phyloP scores from a whole-genome alignment of 2,329 filamentous ascomycete species.

The Botryosphaeria agaves region DNA sequence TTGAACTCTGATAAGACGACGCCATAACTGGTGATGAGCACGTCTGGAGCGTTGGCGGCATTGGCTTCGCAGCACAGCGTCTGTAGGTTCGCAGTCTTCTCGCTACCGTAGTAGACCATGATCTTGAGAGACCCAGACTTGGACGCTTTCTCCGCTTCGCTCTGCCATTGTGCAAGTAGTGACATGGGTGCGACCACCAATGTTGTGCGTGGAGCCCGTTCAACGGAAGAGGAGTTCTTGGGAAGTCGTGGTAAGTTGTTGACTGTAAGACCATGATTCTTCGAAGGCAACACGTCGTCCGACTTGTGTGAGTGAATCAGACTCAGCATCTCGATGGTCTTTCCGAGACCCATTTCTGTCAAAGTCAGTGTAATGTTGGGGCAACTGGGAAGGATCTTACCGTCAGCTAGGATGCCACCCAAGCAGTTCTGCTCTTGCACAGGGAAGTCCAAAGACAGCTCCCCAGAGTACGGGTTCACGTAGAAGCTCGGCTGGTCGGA shows the following conservation, averaged over 20 bases:
- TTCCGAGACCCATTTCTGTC: conserved; percentile 83
- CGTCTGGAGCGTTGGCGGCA: conserved; percentile 57
- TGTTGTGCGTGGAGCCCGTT: conserved; percentile 71
- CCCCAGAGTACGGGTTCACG: conserved; percentile 92
- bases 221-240: conserved; percentile 36
- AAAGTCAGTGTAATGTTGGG: conserved; percentile 5
- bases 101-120: conserved; percentile 80
- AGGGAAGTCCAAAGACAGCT: conserved; percentile 81
- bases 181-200: conserved; percentile 96
- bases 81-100: conserved; percentile 66
- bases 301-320: conserved; percentile 72
- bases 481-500: conserved; percentile 62
- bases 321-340: conserved; percentile 97
- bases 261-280: conserved; percentile 23
- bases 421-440: conserved; percentile 87
- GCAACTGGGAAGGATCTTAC: conserved; percentile 7
- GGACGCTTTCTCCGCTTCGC: conserved; percentile 83
- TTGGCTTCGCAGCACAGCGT: conserved; percentile 63
- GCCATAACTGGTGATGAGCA: conserved; percentile 92
- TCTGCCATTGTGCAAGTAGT: conserved; percentile 90
- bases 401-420: conserved; percentile 80
- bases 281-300: conserved; percentile 17
- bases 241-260: conserved; percentile 46
- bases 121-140: conserved; percentile 65
- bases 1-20: conserved; percentile 79